Base-by-base conservation (phyloP, 31 red algal genomes). In the Asparagopsis taxiformis region DNA sequence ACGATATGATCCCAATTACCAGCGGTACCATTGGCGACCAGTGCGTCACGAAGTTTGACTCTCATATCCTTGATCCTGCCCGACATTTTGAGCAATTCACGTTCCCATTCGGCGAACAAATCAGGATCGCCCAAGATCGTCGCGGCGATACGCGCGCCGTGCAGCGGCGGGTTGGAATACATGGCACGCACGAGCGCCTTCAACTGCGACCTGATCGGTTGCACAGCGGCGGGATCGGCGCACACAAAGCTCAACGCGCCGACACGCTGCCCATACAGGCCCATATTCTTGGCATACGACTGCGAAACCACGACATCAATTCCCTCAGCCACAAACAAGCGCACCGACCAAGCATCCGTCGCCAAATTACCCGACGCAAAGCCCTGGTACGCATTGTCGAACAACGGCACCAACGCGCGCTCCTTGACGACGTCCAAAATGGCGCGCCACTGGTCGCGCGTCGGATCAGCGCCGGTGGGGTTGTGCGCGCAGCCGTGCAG, bases 221-320 rank as follows among this genome's bases (percentile, higher is more conserved):
- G 44, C 20, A 55, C 56, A 2, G 49, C 33, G 17, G 37, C 51
- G 30, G 72, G 26, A 9, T 52, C 82, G 11, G 70, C 43, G 24
- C 56, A 35, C 31, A 94, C 59, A 8, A 98, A 68, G 35, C 50
- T 78, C 20, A 91, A 53, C 9, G 84, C 79, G 21, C 95, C 95
- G 36, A 91, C 75, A 51, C 95, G 86, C 62, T 94, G 70, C n/a
- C 91, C 91, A 66, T 98, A 98, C 57, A 98, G 75, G 30, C 95
- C 95, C 75, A 94, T 85, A 51, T 98, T 98, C n/a, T n/a, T n/a
- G n/a, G n/a, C n/a, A n/a, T n/a, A n/a, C n/a, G n/a, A n/a, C n/a
- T n/a, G n/a, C n/a, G n/a, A n/a, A n/a, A n/a, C n/a, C n/a, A n/a
- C n/a, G n/a, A n/a, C n/a, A n/a, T n/a, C n/a, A n/a, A n/a, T n/a